Evolutionary conservation across 768 basidiomycete genomes (phyloP), one percentile per base, ranked within the genome.

Genomic region (Suillus weaverae): DNA sequence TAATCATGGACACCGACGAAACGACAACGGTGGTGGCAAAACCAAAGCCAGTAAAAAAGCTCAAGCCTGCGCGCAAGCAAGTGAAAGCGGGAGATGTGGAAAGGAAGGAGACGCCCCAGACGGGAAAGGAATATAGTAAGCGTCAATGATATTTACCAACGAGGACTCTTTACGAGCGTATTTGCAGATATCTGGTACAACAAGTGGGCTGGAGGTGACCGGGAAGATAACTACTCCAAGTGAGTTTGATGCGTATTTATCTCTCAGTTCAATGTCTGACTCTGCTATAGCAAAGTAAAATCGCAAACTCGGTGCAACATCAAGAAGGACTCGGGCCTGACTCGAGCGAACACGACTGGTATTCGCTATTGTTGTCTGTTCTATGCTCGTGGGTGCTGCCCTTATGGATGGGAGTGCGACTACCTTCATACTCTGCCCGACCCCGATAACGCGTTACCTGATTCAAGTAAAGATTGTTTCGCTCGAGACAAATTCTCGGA

Each of bases 151-250:
- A 43, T 62, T 26, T 54, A 53, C n/a, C 38, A 18, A 10, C 14
- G 9, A 26, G 9, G 60, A 54, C 9, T 43, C 67, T 72, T 39
- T 70, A 54, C 30, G 20, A 5, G 36, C 59, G 69, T 61, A 39
- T 68, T 68, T 68, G 50, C 65, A 92, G 92, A 99, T 78, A 92
- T 97, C 60, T 99, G 97, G 97, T 99, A 97, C 76, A 95, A 98
- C 78, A 97, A 97, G 80, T 99, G 97, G 97, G 97, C 97, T n/a
- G 97, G 97, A 62, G 97, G 97, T 63, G 97, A 99, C 75, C 87
- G 94, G 36, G 97, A 98, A 76, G 97, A 99, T 74, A 91, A 87
- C 64, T 95, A 98, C 74, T 96, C 95, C 41, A 97, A 95, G 95
- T 95, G 68, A 64, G 90, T 81, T 16, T 39, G 9, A 57, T 5